Evolutionary conservation across 495 filamentous ascomycete genomes (phyloP), one percentile per base, ranked within the genome.

Genomic region (Bacidia rubella): DNA sequence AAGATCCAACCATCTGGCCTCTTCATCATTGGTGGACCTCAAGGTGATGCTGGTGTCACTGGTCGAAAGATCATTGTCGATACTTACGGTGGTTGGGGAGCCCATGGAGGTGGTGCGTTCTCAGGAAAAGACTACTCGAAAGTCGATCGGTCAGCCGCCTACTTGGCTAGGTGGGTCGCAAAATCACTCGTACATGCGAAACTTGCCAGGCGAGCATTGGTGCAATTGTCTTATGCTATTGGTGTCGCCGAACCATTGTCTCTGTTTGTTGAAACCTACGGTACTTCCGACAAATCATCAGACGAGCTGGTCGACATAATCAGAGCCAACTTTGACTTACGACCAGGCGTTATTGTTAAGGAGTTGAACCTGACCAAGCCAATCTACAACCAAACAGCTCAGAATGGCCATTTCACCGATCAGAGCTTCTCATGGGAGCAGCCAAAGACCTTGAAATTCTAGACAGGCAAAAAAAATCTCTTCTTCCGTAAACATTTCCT

Each of bases 121-220:
- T 97, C 92, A 65, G 92, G 92, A 66, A 98, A 98, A 82, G 92
- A 98, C 70, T 98, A 95, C 85, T 95, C 88, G 74, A 98, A 98
- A 79, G 92, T 98, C 71, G 92, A 98, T 69, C 86, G 92, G 61
- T 96, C 90, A 26, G 92, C 92, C 60, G 92, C 92, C 63, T 98
- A 98, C 74, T 80, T 95, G 59, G 89, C 83, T 62, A 87, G 92
- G 62, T 98, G 92, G 92, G 86, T 98, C 69, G 92, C 92, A 68
- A 98, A 98, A 81, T 98, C 92, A 40, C 77, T 98, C 57, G 87
- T 98, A 54, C 72, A 81, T 62, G 84, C 90, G 63, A 81, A 82
- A 60, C 85, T 98, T 54, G 84, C 84, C 59, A 87, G 90, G 63
- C 90, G 92, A 68, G 86, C 80, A 47, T 78, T 97, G 41, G 92